Evolutionary conservation across 208 protist species (phyloP).

Genomic region (Trypanosomatidae sp.): DNA sequence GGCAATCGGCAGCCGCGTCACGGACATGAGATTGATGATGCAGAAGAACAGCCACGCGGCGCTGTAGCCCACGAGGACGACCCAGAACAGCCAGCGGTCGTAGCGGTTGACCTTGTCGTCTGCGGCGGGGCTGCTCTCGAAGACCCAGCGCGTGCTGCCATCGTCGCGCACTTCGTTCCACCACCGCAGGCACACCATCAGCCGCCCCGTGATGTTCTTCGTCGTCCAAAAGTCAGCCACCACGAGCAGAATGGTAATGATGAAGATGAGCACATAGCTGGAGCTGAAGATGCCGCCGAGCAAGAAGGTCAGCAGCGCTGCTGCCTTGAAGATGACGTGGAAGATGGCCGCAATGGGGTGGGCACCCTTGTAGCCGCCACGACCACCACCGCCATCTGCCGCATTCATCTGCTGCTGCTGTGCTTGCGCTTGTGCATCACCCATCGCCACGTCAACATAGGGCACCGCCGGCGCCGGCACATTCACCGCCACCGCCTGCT

Average conservation of each 20-base stretch:
- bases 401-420: too few relatives aligned
- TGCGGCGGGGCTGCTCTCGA: constrained; percentile 76
- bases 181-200: constrained; percentile 90
- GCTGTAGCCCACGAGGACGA: constrained; percentile 23
- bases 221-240: constrained; percentile 93
- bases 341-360: constrained; percentile 79
- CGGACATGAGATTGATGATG: constrained; percentile 62
- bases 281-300: constrained; percentile 39
- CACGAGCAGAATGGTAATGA: constrained; percentile 76
- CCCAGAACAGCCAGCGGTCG: constrained; percentile 83
- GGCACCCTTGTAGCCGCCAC: constrained; percentile 58
- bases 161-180: constrained; percentile 92
- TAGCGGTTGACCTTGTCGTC: constrained; percentile 54
- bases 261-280: constrained; percentile 67
- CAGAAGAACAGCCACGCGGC: constrained; percentile 41
- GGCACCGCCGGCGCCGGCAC: not conserved
- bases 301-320: constrained; percentile 72
- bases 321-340: constrained; percentile 81
- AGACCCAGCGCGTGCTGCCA: constrained; percentile 86
- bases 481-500: constrained; percentile 2
- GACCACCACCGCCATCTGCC: constrained; percentile 7
- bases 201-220: constrained; percentile 91
- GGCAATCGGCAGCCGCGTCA: constrained; percentile 44
- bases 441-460: not conserved
- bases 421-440: not conserved